Conservation (phyloP, 169 alveolate species). For the Plasmodium falciparum region DNA sequence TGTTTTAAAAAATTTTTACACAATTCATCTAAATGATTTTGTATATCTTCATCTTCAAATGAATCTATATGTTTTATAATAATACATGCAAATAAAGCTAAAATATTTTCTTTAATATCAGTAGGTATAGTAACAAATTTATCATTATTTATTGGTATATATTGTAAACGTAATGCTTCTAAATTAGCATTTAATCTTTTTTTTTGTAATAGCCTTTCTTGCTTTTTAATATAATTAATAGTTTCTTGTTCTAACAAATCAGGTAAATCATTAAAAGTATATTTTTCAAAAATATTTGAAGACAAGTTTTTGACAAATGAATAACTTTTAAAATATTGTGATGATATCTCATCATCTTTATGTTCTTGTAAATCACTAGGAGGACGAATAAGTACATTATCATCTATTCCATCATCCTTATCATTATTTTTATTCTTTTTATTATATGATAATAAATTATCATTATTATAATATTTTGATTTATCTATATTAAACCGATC, state of each 20-base stretch:
- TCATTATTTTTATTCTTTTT: not conserved
- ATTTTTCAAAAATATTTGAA: conserved; percentile 18
- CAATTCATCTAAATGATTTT: conserved; percentile 51
- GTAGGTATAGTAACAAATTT: conserved; percentile 52
- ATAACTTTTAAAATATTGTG: not conserved
- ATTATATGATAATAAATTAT: not conserved
- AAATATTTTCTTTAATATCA: conserved; percentile 58
- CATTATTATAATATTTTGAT: not conserved
- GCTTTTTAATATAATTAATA: conserved; percentile 39
- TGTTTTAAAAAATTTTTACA: conserved; percentile 51
- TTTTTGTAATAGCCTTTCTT: conserved; percentile 38
- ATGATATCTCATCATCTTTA: not conserved
- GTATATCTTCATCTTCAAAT: conserved; percentile 59
- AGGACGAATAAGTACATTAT: not conserved
- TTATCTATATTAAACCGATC: conserved; percentile 28
- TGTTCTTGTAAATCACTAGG: not conserved
- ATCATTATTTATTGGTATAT: conserved; percentile 71
- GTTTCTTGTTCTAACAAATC: conserved; percentile 50
- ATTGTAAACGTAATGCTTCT: conserved; percentile 71
- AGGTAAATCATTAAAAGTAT: conserved; percentile 41
- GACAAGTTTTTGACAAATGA: conserved; percentile 2
- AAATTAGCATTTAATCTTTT: conserved; percentile 65
- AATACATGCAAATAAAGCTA: conserved; percentile 72
- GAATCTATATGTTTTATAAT: conserved; percentile 67
- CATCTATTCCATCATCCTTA: not conserved